Evolutionary conservation across 2,329 filamentous ascomycete species (phyloP), one percentile per base, ranked within the genome.

Genomic region (Fusarium incarnatum): DNA sequence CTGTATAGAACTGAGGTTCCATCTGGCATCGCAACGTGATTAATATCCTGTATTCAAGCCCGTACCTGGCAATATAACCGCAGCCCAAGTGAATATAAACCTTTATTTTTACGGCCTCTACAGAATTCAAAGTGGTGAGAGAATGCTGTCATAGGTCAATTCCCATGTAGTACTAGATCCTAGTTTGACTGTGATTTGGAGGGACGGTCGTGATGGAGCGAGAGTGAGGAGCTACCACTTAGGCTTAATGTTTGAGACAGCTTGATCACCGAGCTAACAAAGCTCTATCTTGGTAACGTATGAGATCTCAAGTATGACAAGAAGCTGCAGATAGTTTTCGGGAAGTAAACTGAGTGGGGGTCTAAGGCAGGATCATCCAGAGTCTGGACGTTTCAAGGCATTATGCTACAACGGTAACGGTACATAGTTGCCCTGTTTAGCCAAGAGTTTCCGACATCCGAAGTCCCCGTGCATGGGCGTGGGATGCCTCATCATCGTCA

Each of bases 401-500:
- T 62, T 20, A 28, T 25, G 49, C 56, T 70, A 46, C 56, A 57
- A 30, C 28, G 28, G 28, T 30, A 62, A 46, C 50, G 52, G 28
- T n/a, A n/a, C n/a, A n/a, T 34, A 15, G 37, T 27, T 6, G 50
- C 34, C 34, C 34, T n/a, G 16, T 47, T 47, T 47, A 30, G 34
- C 46, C 23, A 48, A 28, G 45, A 42, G 22, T 45, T 42, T 72
- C 47, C 56, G 68, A 71, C 54, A 63, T 72, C 60, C 65, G 68
- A 62, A 56, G 48, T 56, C 64, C 68, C 68, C 64, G 60, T 58
- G 27, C 28, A 27, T 20, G 53, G 28, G 10, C 68, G 59, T 64
- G 67, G 67, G 58, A 68, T 60, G 32, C 27, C 28, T 54, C 56
- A 64, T 41, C 56, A 63, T 75, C 73, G 73, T 62, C 73, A 75